Conservation (phyloP, 1,284 basidiomycete genomes). For the Somion occarium region DNA sequence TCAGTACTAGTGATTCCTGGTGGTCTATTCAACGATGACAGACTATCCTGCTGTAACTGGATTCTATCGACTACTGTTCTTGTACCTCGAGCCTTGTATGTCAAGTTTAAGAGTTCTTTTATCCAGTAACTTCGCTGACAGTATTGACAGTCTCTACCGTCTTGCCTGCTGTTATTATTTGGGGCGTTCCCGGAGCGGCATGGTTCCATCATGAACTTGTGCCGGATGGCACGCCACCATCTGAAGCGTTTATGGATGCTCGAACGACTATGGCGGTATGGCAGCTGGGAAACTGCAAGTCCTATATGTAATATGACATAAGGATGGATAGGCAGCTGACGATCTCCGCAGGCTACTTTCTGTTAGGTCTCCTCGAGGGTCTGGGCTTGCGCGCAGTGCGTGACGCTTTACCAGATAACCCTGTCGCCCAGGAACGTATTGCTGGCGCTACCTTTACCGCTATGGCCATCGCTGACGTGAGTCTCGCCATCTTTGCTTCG, state of each 20-base stretch:
- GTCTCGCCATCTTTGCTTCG: no score
- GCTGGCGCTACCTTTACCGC: slow-evolving; percentile 60
- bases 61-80: slow-evolving; percentile 61
- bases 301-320: neutral
- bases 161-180: slow-evolving; percentile 52
- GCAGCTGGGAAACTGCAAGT: slow-evolving; percentile 68
- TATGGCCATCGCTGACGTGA: slow-evolving; percentile 69
- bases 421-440: slow-evolving; percentile 64
- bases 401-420: slow-evolving; percentile 55
- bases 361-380: slow-evolving; percentile 62
- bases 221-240: slow-evolving; percentile 37
- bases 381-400: slow-evolving; percentile 68
- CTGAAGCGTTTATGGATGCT: slow-evolving; percentile 35
- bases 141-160: slow-evolving; percentile 48
- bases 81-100: slow-evolving; percentile 67
- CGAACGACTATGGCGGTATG: slow-evolving; percentile 63
- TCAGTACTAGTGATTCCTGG: no score
- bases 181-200: slow-evolving; percentile 55
- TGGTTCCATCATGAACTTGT: slow-evolving; percentile 74
- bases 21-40: slow-evolving; percentile 25
- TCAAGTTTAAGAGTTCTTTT: neutral
- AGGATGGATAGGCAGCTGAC: no score
- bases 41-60: slow-evolving; percentile 61
- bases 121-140: neutral
- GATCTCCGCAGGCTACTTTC: slow-evolving; percentile 51